Base-by-base conservation (phyloP, 768 basidiomycete species). In the Mrakia gelida region DNA sequence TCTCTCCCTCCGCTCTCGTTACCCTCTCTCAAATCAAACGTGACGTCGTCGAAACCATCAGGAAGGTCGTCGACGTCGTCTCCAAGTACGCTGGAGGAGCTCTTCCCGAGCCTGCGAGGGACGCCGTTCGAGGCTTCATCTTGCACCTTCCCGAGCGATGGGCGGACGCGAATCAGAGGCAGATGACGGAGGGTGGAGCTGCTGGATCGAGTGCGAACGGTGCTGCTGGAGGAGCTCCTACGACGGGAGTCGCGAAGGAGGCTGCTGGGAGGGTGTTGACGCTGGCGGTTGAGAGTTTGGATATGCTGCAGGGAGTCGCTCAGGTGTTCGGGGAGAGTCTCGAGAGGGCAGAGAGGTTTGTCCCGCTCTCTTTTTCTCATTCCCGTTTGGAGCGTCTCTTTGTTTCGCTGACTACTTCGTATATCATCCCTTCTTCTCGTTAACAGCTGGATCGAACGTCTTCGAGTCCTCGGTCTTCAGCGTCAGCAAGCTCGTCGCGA, bases 291-390 rank as follows among this genome's bases (percentile, higher is more conserved):
- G 95, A 96, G 86, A 94, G 93, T 82, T 82, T 96, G 84, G 94
- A 96, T 82, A 95, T 95, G 93, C 90, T 96, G 87, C 87, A 91
- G 41, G 90, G 92, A 41, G 92, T 95, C 41, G 92, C 92, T n/a
- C 88, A 89, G 6, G 92, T 95, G 32, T 91, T 95, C 79, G 91
- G 90, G 81, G 94, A 95, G 79, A 92, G 90, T 80, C 86, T 95
- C 84, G 93, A 95, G 83, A 87, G 91, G 75, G 94, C 94, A 43
- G 94, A 95, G 83, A 88, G 91, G 89, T 93, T 30, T 38, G 83
- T 81, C 32, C 15, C 7, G 38, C 52, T 59, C 18, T 49, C 59
- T 30, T 18, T 21, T 56, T 32, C 15, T 21, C 49, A 10, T 52
- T 52, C 49, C 15, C 18, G 11, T 5, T 52, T 21, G 11, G 15